phyloP scores from a whole-genome alignment of 2,329 filamentous ascomycete species.

The Verticillium albo-atrum region DNA sequence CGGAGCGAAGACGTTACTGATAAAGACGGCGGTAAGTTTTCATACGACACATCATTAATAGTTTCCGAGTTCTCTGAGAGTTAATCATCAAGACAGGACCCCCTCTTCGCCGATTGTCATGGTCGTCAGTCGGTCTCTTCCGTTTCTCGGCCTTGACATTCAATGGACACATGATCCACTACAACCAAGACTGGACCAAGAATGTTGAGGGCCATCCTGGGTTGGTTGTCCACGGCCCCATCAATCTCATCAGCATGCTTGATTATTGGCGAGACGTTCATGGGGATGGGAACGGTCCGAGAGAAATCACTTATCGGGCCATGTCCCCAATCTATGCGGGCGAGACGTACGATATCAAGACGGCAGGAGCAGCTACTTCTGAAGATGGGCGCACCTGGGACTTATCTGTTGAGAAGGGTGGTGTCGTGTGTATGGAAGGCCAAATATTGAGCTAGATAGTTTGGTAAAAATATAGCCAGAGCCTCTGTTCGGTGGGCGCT shows the following conservation, averaged over 20 bases:
- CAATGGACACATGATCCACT: constrained; percentile 83
- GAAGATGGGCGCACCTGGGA: constrained; percentile 32
- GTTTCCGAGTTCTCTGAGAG: not conserved
- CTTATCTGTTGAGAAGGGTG: constrained; percentile 40
- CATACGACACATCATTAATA: no score
- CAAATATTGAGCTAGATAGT: constrained; percentile 8
- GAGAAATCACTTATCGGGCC: constrained; percentile 60
- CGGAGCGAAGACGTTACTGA: constrained; percentile 16
- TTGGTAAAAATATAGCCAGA: no score
- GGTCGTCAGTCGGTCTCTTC: constrained; percentile 57
- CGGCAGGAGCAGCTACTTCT: constrained; percentile 33
- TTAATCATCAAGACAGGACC: constrained; percentile 8
- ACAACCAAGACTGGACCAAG: constrained; percentile 63
- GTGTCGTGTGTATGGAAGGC: constrained; percentile 29
- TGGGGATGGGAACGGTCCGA: constrained; percentile 9
- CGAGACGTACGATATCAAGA: constrained; percentile 59
- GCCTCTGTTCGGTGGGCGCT: no score
- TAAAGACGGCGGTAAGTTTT: constrained; percentile 11
- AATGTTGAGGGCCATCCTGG: constrained; percentile 65
- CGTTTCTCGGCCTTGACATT: constrained; percentile 81
- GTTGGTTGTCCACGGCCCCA: constrained; percentile 74
- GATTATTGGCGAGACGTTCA: constrained; percentile 59
- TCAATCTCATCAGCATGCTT: constrained; percentile 70
- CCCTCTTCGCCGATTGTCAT: constrained; percentile 27
- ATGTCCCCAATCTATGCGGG: constrained; percentile 66